A percentile compares a stretch with the other conserved stretches of the same genome.
phyloP scores from a whole-genome alignment of 352 stramenopile species.

The Pythium vanterpoolii region DNA sequence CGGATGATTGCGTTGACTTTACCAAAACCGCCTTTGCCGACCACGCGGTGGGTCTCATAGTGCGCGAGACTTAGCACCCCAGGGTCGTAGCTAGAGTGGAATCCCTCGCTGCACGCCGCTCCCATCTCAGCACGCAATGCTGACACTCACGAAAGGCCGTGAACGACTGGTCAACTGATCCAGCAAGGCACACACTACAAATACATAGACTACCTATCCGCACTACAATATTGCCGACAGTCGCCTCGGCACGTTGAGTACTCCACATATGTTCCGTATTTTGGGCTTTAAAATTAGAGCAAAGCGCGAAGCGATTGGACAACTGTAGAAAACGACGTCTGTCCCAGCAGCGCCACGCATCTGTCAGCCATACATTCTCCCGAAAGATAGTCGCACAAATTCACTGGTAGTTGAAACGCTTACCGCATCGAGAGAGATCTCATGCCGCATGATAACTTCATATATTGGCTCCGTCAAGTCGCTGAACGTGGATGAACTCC shows the following conservation, averaged over 20 bases:
- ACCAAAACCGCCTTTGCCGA: conserved; percentile 68
- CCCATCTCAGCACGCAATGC: conserved; percentile 41
- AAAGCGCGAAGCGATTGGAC: neutral
- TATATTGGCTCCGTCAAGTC: conserved; percentile 40
- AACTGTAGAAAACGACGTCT: neutral
- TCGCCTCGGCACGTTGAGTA: neutral
- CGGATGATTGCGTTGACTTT: conserved; percentile 74
- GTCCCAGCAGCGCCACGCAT: neutral
- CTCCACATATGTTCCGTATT: neutral
- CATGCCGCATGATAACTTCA: conserved; percentile 31
- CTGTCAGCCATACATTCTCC: neutral
- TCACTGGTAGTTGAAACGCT: neutral
- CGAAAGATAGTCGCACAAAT: neutral
- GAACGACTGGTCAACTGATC: neutral
- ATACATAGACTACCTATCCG: neutral
- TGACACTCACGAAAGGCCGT: neutral
- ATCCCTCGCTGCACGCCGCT: conserved; percentile 32
- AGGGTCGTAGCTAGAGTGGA: conserved; percentile 25
- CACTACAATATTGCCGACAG: no score
- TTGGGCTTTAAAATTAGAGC: conserved; percentile 1
- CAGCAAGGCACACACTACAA: neutral
- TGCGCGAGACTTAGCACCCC: conserved; percentile 48
- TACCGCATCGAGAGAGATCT: conserved; percentile 56
- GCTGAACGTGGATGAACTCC: conserved; percentile 28
- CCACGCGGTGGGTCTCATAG: conserved; percentile 64